Base-by-base conservation (phyloP, 2,329 filamentous ascomycete species). In the Monilinia aucupariae region DNA sequence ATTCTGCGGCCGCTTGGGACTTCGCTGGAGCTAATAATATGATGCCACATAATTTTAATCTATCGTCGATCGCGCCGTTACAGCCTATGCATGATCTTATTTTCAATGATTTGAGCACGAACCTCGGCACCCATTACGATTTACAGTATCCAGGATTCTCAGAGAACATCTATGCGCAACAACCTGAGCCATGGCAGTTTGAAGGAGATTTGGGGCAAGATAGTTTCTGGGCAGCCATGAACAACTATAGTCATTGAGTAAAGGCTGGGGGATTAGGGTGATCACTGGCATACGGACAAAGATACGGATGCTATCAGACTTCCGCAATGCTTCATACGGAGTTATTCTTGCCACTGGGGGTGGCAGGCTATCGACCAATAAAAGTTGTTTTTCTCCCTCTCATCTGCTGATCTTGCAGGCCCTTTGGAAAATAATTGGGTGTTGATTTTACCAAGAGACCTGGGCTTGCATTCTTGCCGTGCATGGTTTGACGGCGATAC, bases 21-120 rank as follows among this genome's bases (percentile, higher is more conserved):
- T 67, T 64, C 56, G 61, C 59, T 6, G 58, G 41, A 7, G 37
- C 64, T 13, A 58, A 47, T 4, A 61, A 49, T 27, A 47, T 64
- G 5, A 22, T 48, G 32, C 54, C 53, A 13, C 43, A 56, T 10
- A 34, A 62, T 62, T 81, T 82, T 64, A 78, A 81, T 68, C 79
- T 84, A 68, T 74, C 78, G 27, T 74, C 75, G 13, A 77, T 86
- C 64, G 78, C 81, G 66, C 81, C 82, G 20, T 78, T 85, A 64
- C 84, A 83, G 61, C 80, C 83, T 0, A 83, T 81, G 64, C 79
- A 80, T 25, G 83, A 86, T 67, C 74, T 86, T 6, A 74, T 83
- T 0, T 85, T 81, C 68, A 83, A 85, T 66, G 79, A 85, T 41
- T 74, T 85, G 1, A 64, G 62, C 7, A 68, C 67, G 3, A 64